Evolutionary conservation across 768 basidiomycete species (phyloP).

Genomic region (Phallus indusiatus): DNA sequence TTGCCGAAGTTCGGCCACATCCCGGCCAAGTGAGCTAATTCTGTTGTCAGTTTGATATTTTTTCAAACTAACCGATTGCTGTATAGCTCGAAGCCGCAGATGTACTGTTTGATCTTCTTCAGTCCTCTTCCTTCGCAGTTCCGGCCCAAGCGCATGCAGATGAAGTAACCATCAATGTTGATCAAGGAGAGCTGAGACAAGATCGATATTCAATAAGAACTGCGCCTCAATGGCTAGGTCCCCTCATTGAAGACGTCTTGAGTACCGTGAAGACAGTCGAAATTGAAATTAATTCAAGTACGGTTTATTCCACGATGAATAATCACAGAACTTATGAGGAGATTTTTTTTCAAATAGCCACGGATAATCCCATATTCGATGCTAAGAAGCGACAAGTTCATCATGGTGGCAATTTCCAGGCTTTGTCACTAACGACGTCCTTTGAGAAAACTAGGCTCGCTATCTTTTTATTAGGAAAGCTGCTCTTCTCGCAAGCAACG

Average conservation of each 20-base stretch:
- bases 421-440: constrained; percentile 73
- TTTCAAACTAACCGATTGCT: background rate
- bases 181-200: constrained; percentile 66
- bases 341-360: constrained; percentile 35
- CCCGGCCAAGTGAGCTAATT: constrained; percentile 54
- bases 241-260: constrained; percentile 74
- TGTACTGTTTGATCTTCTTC: constrained; percentile 58
- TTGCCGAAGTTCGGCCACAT: constrained; percentile 69
- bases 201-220: constrained; percentile 72
- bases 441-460: constrained; percentile 81
- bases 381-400: constrained; percentile 55
- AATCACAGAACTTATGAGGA: background rate
- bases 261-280: constrained; percentile 54
- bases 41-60: background rate
- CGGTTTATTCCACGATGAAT: constrained; percentile 18
- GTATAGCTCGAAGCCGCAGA: constrained; percentile 57
- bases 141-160: constrained; percentile 35
- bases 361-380: constrained; percentile 82
- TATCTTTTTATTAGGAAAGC: constrained; percentile 60
- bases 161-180: constrained; percentile 64
- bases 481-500: constrained; percentile 57
- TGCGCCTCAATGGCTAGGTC: constrained; percentile 77
- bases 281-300: constrained; percentile 76
- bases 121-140: constrained; percentile 53
- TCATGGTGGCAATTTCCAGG: constrained; percentile 87